These are phyloP conservation scores for Brasilioporus rufonigricans DNA, from an alignment of 768 basidiomycete genomes.

Conservation along the genomic window DNA sequence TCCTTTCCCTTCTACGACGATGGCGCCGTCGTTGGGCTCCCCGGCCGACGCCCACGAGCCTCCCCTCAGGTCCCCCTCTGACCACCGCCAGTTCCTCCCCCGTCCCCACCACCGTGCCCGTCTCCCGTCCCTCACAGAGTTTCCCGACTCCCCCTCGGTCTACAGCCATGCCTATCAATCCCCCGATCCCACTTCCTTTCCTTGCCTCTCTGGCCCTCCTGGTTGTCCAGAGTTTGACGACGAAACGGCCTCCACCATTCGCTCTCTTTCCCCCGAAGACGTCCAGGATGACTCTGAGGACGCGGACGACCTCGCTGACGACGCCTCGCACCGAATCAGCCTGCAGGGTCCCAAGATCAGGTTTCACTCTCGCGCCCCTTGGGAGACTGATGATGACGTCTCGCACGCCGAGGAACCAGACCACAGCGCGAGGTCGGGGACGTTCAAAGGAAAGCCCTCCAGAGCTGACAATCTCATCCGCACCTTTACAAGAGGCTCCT, in stretches of 20 bases:
- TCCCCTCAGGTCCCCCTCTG: background rate
- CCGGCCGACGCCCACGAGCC: conserved; percentile 27
- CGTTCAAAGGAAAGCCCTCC: conserved; percentile 26
- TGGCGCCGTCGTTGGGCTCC: conserved; percentile 43
- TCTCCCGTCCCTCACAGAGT: conserved; percentile 55
- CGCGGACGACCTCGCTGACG: conserved; percentile 41
- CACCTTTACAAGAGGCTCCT: conserved; percentile 44
- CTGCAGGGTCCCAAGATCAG: conserved; percentile 81
- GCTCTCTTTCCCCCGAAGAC: conserved; percentile 29
- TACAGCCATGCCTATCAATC: conserved; percentile 63
- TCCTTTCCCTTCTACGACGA: conserved; percentile 17
- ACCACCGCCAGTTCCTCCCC: no score
- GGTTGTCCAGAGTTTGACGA: conserved; percentile 57
- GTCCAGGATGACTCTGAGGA: conserved; percentile 34
- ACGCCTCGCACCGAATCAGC: conserved; percentile 55
- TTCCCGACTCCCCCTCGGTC: conserved; percentile 66
- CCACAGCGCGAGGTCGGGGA: conserved; percentile 32
- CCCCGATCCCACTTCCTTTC: conserved; percentile 37
- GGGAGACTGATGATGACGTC: conserved; percentile 62
- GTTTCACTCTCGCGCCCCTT: conserved; percentile 78
- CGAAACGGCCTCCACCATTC: conserved; percentile 35
- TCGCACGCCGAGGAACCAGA: conserved; percentile 48
- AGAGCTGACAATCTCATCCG: conserved; percentile 42
- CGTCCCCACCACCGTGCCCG: conserved; percentile 40
- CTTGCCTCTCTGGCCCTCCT: conserved; percentile 45